Percentiles rank a stretch among this genome's conserved stretches.
phyloP scores from a whole-genome alignment of 257 asterid species.

The Vinca minor region DNA sequence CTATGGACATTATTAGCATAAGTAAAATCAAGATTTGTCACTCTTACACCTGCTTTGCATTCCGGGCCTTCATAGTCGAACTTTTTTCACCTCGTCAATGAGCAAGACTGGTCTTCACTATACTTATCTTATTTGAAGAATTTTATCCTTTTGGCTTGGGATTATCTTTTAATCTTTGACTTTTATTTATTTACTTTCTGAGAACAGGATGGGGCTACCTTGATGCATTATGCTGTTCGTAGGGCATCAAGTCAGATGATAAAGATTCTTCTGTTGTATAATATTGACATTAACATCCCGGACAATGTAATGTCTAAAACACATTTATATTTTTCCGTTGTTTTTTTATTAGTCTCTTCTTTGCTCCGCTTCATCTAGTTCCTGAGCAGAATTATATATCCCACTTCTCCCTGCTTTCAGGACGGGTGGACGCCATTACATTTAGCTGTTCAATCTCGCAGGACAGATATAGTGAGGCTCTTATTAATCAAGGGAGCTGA shows the following conservation, averaged over 20 bases:
- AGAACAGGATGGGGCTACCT: constrained; percentile 80
- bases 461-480: constrained; percentile 73
- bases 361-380: constrained; percentile 2
- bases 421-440: constrained; percentile 93
- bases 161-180: background rate
- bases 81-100: background rate
- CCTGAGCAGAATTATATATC: background rate
- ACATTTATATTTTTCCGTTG: constrained; percentile 1
- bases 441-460: constrained; percentile 83
- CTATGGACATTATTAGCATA: background rate
- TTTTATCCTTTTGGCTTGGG: background rate
- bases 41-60: too few species aligned
- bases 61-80: background rate
- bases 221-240: constrained; percentile 87
- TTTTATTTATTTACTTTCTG: constrained; percentile 13
- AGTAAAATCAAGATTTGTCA: background rate
- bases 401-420: constrained; percentile 27
- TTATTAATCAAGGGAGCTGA: constrained; percentile 85
- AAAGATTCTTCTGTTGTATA: constrained; percentile 73
- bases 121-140: background rate
- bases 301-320: constrained; percentile 47
- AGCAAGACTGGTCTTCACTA: background rate
- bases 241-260: constrained; percentile 80
- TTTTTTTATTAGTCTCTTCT: background rate
- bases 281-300: constrained; percentile 67